Conservation (phyloP, 169 alveolate genomes). For the Cryptosporidium bovis region DNA sequence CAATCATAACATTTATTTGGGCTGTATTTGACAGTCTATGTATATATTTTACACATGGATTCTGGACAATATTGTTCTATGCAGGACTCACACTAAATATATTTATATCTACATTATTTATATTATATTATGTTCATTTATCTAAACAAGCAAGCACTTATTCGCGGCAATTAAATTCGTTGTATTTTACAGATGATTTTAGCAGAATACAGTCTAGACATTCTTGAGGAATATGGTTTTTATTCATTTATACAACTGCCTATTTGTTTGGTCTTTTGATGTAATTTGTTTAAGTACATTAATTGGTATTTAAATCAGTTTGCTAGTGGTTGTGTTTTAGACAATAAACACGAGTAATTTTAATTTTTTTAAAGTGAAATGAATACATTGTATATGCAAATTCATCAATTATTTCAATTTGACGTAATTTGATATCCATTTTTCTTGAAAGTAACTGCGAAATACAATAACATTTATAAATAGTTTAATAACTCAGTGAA, state of each 20-base stretch:
- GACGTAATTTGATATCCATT: too few species aligned
- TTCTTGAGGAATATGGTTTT: neutral
- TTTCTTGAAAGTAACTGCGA: too few species aligned
- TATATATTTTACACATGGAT: slow-evolving; percentile 59
- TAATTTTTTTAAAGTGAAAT: too few species aligned
- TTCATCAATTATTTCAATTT: too few species aligned
- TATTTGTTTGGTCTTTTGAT: neutral
- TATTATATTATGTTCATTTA: slow-evolving; percentile 39
- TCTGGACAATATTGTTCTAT: slow-evolving; percentile 51
- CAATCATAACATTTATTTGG: slow-evolving; percentile 47
- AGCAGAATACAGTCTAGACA: slow-evolving; percentile 68
- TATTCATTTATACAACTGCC: too few species aligned
- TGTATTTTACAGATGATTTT: slow-evolving; percentile 54
- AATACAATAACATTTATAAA: too few species aligned
- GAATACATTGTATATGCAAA: too few species aligned
- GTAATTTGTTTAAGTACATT: neutral
- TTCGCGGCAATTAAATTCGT: slow-evolving; percentile 56
- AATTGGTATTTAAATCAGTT: too few species aligned
- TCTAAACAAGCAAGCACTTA: slow-evolving; percentile 47
- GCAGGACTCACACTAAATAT: slow-evolving; percentile 35
- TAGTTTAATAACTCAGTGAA: too few species aligned
- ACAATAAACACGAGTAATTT: too few species aligned
- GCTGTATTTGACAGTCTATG: slow-evolving; percentile 51
- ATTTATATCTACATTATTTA: slow-evolving; percentile 40
- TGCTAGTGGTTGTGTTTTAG: too few species aligned